Evolutionary conservation across 2,329 filamentous ascomycete species (phyloP), one percentile per base, ranked within the genome.

Genomic region (Penicillium polonicum): DNA sequence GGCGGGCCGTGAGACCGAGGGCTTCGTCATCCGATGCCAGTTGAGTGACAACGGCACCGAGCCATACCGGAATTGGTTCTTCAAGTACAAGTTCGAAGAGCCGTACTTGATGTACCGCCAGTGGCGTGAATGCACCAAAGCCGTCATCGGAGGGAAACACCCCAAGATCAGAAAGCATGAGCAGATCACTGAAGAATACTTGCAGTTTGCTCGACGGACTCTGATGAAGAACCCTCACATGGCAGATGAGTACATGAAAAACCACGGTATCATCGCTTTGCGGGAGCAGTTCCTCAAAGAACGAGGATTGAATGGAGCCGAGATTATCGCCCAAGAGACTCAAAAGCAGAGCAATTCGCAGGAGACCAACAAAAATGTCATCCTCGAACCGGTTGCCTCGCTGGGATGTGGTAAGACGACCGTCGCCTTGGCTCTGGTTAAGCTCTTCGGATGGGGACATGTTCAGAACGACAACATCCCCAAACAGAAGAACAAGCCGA

Each of bases 61-160:
- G 2, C 83, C 84, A 0, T 94, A 87, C 72, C 78, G 84, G n/a
- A 92, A 99, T 73, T 99, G 94, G 94, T 99, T 99, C 77, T 99
- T 99, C 87, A 99, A 99, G 77, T 99, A 92, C 84, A 99, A 99
- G 78, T 99, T 99, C 60, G 94, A 99, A 71, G 94, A 99, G 77
- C 94, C 94, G 0, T 99, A 99, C 72, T 80, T 99, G 60, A 95
- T 99, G 91, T 99, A 97, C 77, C 87, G 94, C 25, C 94, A 99
- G 78, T 99, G 94, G 94, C 88, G 94, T 61, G 94, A 99, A 78
- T 96, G 90, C 72, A 99, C 94, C 42, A 97, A 96, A 74, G 84
- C 90, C 5, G 76, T 97, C 57, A 97, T 99, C 65, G 70, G 82
- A 1, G 89, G 89, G 15, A 89, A 85, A 66, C 77, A 85, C 39